Conservation (phyloP, 352 stramenopile genomes). For the Halophytophthora polymorphica region DNA sequence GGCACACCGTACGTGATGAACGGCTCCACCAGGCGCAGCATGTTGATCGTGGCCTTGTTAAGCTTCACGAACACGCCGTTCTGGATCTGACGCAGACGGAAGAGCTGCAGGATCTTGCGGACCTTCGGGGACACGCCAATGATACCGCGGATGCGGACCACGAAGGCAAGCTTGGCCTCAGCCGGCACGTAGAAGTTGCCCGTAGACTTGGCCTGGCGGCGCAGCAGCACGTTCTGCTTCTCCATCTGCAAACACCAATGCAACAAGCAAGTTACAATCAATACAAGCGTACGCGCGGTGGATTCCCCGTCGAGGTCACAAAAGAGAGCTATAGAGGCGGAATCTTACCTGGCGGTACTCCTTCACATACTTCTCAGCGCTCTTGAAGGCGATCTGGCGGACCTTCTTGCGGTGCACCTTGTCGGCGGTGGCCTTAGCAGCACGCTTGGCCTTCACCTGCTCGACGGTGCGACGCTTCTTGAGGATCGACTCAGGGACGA, state of each 20-base stretch:
- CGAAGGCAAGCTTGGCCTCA: slow-evolving; percentile 97
- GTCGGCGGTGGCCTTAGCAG: slow-evolving; percentile 66
- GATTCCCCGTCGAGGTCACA: too few relatives aligned
- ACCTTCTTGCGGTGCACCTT: slow-evolving; percentile 87
- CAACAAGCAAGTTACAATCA: neutral
- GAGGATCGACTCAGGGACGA: slow-evolving; percentile 88
- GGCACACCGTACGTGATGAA: slow-evolving; percentile 99
- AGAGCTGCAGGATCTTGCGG: slow-evolving; percentile 98
- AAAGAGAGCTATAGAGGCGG: neutral
- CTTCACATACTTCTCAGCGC: slow-evolving; percentile 98
- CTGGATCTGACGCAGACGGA: slow-evolving; percentile 99
- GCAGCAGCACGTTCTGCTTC: slow-evolving; percentile 91
- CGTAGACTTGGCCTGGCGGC: slow-evolving; percentile 93
- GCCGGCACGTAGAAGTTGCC: slow-evolving; percentile 98
- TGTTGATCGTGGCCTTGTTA: slow-evolving; percentile 99
- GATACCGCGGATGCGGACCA: slow-evolving; percentile 99
- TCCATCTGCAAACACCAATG: slow-evolving; percentile 57
- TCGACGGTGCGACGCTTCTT: slow-evolving; percentile 90
- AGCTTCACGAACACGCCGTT: slow-evolving; percentile 99
- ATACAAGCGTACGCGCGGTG: neutral
- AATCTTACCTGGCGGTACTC: slow-evolving; percentile 92
- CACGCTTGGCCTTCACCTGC: slow-evolving; percentile 85
- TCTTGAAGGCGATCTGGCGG: slow-evolving; percentile 90
- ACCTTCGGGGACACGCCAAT: slow-evolving; percentile 91
- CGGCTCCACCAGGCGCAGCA: slow-evolving; percentile 98